phyloP scores from a whole-genome alignment of 176 grass and related monocot genomes.

The Oryza glaberrima region DNA sequence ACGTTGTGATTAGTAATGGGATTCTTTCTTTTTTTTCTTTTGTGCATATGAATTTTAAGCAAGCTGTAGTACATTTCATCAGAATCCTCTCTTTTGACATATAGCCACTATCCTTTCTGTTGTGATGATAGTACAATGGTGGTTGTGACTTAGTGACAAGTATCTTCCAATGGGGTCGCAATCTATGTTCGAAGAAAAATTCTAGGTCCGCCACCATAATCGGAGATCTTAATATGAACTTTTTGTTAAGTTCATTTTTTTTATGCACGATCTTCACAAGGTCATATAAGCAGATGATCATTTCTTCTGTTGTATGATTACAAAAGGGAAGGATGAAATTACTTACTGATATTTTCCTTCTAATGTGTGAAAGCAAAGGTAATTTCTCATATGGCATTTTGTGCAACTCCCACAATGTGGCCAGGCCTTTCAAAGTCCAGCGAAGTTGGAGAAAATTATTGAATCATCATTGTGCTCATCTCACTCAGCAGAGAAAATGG shows the following conservation, averaged over 20 bases:
- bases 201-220: neutral
- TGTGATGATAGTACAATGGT: neutral
- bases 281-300: constrained; percentile 24
- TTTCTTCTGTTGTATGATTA: neutral
- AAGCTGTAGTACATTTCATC: too few species aligned
- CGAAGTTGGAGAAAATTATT: constrained; percentile 15
- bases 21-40: neutral
- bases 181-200: neutral
- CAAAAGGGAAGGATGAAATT: neutral
- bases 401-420: neutral
- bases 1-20: neutral
- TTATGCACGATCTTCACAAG: neutral
- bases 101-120: neutral
- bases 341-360: neutral
- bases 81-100: neutral
- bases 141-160: neutral
- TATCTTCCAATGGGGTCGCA: neutral
- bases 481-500: neutral
- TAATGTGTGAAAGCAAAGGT: constrained; percentile 9
- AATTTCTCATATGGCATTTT: constrained; percentile 13
- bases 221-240: neutral
- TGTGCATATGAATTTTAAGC: too few species aligned
- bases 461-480: neutral
- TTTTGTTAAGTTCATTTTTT: too few species aligned
- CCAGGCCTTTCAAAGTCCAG: neutral